phyloP scores from a whole-genome alignment of 2,329 filamentous ascomycete genomes.

The Trichoderma sp. region DNA sequence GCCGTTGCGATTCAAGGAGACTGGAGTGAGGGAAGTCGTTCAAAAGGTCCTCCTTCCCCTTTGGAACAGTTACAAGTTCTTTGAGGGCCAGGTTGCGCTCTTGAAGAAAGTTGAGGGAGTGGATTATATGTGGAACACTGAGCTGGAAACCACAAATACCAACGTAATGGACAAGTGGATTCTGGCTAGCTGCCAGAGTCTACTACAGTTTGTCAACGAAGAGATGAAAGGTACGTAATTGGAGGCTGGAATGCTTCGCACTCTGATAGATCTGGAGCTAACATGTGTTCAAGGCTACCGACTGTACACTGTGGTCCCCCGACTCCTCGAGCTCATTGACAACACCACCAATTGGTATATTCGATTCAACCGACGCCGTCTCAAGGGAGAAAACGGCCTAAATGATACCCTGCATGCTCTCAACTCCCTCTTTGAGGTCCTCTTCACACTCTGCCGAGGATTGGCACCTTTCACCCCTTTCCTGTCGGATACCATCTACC shows the following conservation, averaged over 20 bases:
- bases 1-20: constrained; percentile 85
- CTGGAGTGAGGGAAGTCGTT: constrained; percentile 91
- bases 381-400: constrained; percentile 85
- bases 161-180: constrained; percentile 99
- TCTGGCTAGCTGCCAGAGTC: constrained; percentile 83
- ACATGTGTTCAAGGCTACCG: constrained; percentile 54
- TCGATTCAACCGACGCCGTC: constrained; percentile 82
- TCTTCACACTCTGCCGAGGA: constrained; percentile 83
- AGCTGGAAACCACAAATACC: constrained; percentile 69
- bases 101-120: constrained; percentile 80
- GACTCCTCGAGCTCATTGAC: constrained; percentile 79
- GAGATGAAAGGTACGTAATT: constrained; percentile 74
- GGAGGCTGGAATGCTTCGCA: background rate
- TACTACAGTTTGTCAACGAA: constrained; percentile 85
- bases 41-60: constrained; percentile 85
- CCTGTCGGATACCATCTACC: constrained; percentile 91
- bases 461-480: constrained; percentile 95
- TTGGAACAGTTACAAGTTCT: constrained; percentile 98
- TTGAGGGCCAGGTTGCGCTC: constrained; percentile 80
- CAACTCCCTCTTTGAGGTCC: constrained; percentile 89
- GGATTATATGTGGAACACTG: constrained; percentile 75
- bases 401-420: constrained; percentile 86
- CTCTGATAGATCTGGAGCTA: background rate
- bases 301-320: constrained; percentile 86
- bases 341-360: constrained; percentile 99